Evolutionary conservation across 495 filamentous ascomycete genomes (phyloP), one percentile per base, ranked within the genome.

Genomic region (Cercophora sp.): DNA sequence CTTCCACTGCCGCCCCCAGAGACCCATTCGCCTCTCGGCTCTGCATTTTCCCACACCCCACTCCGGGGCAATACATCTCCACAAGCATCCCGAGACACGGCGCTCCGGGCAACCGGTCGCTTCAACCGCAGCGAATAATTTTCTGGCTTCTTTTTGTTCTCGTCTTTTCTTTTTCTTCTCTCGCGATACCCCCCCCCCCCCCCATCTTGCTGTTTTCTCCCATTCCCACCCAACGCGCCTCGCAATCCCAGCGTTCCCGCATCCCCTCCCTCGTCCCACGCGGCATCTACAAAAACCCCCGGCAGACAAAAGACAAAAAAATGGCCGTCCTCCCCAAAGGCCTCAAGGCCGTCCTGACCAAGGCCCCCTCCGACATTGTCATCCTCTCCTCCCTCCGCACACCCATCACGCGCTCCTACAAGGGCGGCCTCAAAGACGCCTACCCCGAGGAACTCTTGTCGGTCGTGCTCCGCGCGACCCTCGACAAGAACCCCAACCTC

Each of bases 361-460:
- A 91, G 65, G 75, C 83, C 3, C 87, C 89, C 15, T 79, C 81
- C 20, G 91, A 96, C 67, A 81, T 90, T 39, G 88, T 96, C 66
- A 87, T 96, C 65, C 84, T 94, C 55, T 91, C 90, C 25, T 84
- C 89, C 6, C 79, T 95, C 49, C 89, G 91, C 37, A 96, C 91
- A 15, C 86, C 91, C 29, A 82, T 95, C 56, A 85, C 84, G 41
- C 87, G 89, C 52, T 85, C 87, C 49, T 81, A 85, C 70, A 88
- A 88, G 67, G 91, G 91, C 59, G 79, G 81, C 31, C 86, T 96
- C 59, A 86, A 87, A 68, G 86, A 96, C 68, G 83, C 91, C 37
- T 90, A 92, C 70, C 91, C 92, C 15, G 91, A 96, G 65, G 87
- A 95, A 66, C 78, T 96, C 25, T 86, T 96, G 37, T 77, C 86